Base-by-base conservation (phyloP, 805 yeast genomes). In the Vanderwaltozyma tropicalis region DNA sequence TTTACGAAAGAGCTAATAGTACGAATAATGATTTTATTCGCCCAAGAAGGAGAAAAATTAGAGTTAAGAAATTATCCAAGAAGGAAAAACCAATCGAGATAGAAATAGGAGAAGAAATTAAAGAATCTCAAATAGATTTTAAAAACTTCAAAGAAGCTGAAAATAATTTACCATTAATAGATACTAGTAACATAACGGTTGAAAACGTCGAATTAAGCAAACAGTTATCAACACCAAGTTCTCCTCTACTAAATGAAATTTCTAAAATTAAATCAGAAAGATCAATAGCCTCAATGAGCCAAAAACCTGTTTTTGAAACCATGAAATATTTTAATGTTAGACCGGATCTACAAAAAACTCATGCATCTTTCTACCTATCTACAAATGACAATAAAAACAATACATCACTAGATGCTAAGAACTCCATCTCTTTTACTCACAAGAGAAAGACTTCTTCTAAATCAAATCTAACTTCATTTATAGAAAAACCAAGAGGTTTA, bases 1-100 rank as follows among this genome's bases (percentile, higher is more conserved):
- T 61, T 14, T 57, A 49, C 36, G 58, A 56, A 39, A 48, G 61
- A 43, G 34, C 31, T 12, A 30, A 12, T 11, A 29, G 21, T 29
- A 45, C 55, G 31, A 43, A 52, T 32, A 52, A 49, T 22, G 55
- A 55, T 20, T 52, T 52, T 31, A 47, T 42, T 29, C 46, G 41
- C 12, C 51, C 58, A n/a, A 53, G 52, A 37, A 52, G 61, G 44
- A 50, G 64, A 36, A 55, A 49, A 21, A 48, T 60, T 4, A 53
- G 17, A 18, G 30, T 35, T n/a, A 35, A 21, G 11, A 11, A 22
- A 14, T 3, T 17, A 3, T 16, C 22, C 4, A 21, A 17, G 12
- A 10, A 4, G 5, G 5, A 24, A 8, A 8, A 7, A 24, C 4
- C 9, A 10, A 24, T 11, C 12, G 27, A 24, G 8, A n/a, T 10